phyloP scores from a whole-genome alignment of 768 basidiomycete genomes.

The Serendipita sp. region DNA sequence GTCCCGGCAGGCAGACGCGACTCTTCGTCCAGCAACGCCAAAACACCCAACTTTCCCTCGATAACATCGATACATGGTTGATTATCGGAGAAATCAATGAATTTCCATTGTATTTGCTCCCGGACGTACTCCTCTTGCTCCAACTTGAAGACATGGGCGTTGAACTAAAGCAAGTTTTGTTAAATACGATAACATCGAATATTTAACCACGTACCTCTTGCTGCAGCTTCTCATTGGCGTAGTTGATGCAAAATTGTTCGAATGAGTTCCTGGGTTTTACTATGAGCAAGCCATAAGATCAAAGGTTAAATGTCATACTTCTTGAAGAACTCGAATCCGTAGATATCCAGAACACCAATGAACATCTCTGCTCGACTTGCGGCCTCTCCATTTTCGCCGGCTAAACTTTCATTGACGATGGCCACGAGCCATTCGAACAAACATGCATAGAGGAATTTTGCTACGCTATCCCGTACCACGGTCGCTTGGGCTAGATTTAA shows the following conservation, averaged over 20 bases:
- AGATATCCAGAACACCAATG: conserved; percentile 97
- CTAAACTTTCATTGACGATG: conserved; percentile 91
- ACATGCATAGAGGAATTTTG: conserved; percentile 97
- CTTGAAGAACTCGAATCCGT: conserved; percentile 94
- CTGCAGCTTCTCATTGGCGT: conserved; percentile 95
- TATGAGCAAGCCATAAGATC: not conserved
- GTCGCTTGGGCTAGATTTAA: conserved; percentile 79
- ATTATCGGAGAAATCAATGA: conserved; percentile 98
- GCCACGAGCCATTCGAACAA: conserved; percentile 98
- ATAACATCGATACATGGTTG: conserved; percentile 98
- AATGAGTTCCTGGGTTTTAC: conserved; percentile 21
- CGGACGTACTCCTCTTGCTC: conserved; percentile 99
- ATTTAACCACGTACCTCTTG: conserved; percentile 56
- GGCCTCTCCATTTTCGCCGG: conserved; percentile 87
- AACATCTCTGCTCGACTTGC: conserved; percentile 91
- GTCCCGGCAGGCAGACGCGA: conserved; percentile 89
- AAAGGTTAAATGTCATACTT: conserved; percentile 36
- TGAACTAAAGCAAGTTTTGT: conserved; percentile 48
- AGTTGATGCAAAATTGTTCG: conserved; percentile 99
- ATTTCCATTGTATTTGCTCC: conserved; percentile 98
- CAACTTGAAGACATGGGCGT: conserved; percentile 97
- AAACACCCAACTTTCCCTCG: conserved; percentile 89
- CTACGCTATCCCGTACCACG: conserved; percentile 89
- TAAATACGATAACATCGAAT: not conserved
- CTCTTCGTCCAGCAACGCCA: conserved; percentile 92